Base-by-base conservation (phyloP, 768 basidiomycete species). In the Asterophora lycoperdoides region DNA sequence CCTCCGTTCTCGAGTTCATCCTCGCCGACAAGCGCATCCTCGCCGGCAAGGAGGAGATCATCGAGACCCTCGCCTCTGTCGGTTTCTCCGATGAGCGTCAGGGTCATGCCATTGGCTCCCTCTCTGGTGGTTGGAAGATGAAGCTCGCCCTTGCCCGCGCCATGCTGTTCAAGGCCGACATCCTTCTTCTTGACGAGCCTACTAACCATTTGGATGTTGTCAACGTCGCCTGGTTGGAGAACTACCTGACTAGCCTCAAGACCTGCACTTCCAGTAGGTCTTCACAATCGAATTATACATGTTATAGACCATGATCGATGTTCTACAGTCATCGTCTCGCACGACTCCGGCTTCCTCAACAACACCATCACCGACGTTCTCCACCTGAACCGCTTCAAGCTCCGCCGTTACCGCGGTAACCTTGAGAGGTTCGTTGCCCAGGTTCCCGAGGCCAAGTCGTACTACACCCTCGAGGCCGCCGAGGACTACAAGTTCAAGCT, bases 101-200 rank as follows among this genome's bases (percentile, higher is more conserved):
- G 72, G 75, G 71, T 56, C 78, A 88, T 54, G 71, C 91, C 34
- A 96, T 96, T 56, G 91, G 93, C 56, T 83, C 83, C 50, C 75
- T 97, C 34, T 97, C 94, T 37, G 94, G 94, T 81, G 94, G 94
- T 77, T 96, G 94, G 94, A 97, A 97, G 81, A 97, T 97, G 94
- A 97, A 96, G 81, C 86, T 97, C 55, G 94, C 94, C 34, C 83
- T 97, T 53, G 94, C 94, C 50, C 83, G 94, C 54, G 94, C 94
- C 42, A 95, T 97, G 84, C 79, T 97, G 38, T 97, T 97, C 88
- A 90, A 88, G 76, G 94, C 94, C 54, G 94, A 97, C 63, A 97
- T 97, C 63, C 84, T 97, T 43, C 74, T 96, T 20, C 89, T 95
- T 56, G 93, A 96, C 69, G 93, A 96, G 75, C 93, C 93, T 38